Evolutionary conservation across 1,139 yeast species (phyloP).

Genomic region (Debaryomyces udenii): DNA sequence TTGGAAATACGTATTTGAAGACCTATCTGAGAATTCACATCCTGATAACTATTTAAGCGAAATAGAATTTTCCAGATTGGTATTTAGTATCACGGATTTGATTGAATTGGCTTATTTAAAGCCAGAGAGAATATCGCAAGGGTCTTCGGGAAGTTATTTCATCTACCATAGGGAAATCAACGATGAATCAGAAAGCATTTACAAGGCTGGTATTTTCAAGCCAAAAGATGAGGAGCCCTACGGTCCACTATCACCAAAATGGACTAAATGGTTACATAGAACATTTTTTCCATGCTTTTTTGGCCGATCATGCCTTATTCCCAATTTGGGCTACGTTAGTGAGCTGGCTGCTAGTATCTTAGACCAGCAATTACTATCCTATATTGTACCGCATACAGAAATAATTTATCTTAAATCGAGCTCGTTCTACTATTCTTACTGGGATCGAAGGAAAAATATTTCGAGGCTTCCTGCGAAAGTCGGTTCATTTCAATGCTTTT

Average conservation of each 20-base stretch:
- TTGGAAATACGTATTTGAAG: conserved; percentile 17
- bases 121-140: conserved; percentile 62
- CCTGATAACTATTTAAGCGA: conserved; percentile 28
- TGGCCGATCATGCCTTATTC: conserved; percentile 73
- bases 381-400: conserved; percentile 69
- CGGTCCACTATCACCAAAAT: conserved; percentile 76
- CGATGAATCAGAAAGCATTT: conserved; percentile 10
- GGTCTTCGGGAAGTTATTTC: conserved; percentile 76
- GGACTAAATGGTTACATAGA: conserved; percentile 81
- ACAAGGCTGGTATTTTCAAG: conserved; percentile 63
- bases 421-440: conserved; percentile 57
- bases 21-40: conserved; percentile 11
- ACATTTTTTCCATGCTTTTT: conserved; percentile 78
- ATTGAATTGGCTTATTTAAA: conserved; percentile 27
- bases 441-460: conserved; percentile 40
- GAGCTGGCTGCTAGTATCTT: conserved; percentile 73
- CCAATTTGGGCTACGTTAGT: conserved; percentile 71
- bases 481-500: conserved; percentile 70
- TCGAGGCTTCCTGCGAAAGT: conserved; percentile 48
- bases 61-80: conserved; percentile 24
- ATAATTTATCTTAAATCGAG: conserved; percentile 56
- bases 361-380: conserved; percentile 60
- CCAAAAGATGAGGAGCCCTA: conserved; percentile 85
- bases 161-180: conserved; percentile 35
- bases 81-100: conserved; percentile 23